Conservation (phyloP, 495 filamentous ascomycete genomes). For the Podospora anserina region DNA sequence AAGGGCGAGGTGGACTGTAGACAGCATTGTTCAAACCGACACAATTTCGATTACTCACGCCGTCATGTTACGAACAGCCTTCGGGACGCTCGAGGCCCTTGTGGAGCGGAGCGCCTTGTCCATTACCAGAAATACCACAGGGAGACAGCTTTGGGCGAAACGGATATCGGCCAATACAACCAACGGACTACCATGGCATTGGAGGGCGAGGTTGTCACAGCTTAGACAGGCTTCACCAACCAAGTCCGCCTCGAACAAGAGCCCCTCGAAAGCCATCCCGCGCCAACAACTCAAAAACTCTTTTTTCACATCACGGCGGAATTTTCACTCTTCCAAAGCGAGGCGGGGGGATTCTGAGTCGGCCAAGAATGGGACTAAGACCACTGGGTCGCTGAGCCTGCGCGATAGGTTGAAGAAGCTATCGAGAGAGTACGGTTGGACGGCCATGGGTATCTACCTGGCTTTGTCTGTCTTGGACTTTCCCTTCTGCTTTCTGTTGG, state of each 20-base stretch:
- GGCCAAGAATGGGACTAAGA: slow-evolving; percentile 6
- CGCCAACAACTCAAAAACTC: slow-evolving; percentile 13
- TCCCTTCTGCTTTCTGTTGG: slow-evolving; percentile 88
- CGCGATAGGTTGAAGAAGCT: slow-evolving; percentile 72
- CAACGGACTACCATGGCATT: slow-evolving; percentile 8
- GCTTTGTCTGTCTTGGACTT: slow-evolving; percentile 82
- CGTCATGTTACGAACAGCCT: slow-evolving; percentile 23
- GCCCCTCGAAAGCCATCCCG: slow-evolving; percentile 7
- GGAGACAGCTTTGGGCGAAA: slow-evolving; percentile 10
- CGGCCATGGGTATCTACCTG: slow-evolving; percentile 87
- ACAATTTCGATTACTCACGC: not conserved
- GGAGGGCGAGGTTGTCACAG: slow-evolving; percentile 23
- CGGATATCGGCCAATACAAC: slow-evolving; percentile 14
- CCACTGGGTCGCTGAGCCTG: slow-evolving; percentile 51
- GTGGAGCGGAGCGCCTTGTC: slow-evolving; percentile 10
- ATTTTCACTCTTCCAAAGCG: slow-evolving; percentile 29
- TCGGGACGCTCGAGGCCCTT: slow-evolving; percentile 24
- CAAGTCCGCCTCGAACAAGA: not conserved
- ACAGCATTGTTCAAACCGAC: not conserved
- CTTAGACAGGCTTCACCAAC: slow-evolving; percentile 14
- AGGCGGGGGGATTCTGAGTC: slow-evolving; percentile 12
- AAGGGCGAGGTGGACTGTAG: not conserved
- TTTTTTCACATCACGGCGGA: slow-evolving; percentile 18
- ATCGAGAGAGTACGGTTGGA: slow-evolving; percentile 93
- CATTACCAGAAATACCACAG: slow-evolving; percentile 7